Percentiles rank a stretch among this genome's conserved stretches.
These are phyloP conservation scores for Oligophagozyma castellii DNA, from an alignment of 1,139 yeast genomes.

Conservation along the genomic window DNA sequence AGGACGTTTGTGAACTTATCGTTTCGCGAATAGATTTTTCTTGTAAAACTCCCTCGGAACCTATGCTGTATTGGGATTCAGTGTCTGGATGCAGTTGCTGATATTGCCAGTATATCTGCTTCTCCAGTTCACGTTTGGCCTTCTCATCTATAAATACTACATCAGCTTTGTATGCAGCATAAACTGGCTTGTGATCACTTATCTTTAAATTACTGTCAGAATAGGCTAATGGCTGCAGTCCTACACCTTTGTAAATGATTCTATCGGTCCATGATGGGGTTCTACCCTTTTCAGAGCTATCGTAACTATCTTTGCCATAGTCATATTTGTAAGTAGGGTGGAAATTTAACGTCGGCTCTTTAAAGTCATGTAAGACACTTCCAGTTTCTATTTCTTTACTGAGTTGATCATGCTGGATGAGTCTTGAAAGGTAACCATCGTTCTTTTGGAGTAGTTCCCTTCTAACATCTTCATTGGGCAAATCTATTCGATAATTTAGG, in stretches of 20 bases:
- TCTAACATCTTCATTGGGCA: constrained; percentile 59
- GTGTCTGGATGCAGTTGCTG: constrained; percentile 23
- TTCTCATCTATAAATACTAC: constrained; percentile 54
- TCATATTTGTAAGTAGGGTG: constrained; percentile 91
- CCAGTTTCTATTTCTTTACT: constrained; percentile 57
- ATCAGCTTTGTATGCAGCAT: constrained; percentile 51
- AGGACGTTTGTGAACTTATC: no score
- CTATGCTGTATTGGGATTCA: no score
- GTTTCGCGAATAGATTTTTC: no score
- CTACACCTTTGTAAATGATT: constrained; percentile 49
- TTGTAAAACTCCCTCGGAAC: no score
- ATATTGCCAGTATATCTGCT: constrained; percentile 39
- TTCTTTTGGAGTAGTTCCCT: constrained; percentile 27
- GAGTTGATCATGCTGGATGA: constrained; percentile 68
- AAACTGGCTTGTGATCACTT: constrained; percentile 91
- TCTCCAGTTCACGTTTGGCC: constrained; percentile 36
- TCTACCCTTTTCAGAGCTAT: constrained; percentile 80
- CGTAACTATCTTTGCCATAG: constrained; percentile 63
- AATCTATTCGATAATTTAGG: constrained; percentile 68
- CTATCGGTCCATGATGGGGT: constrained; percentile 98
- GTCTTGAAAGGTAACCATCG: constrained; percentile 33
- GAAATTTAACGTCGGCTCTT: constrained; percentile 64
- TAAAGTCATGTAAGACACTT: constrained; percentile 58
- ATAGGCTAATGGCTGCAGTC: constrained; percentile 42
- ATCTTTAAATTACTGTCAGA: constrained; percentile 41